Conservation (phyloP, 495 filamentous ascomycete genomes). For the Margaritispora aquatica region DNA sequence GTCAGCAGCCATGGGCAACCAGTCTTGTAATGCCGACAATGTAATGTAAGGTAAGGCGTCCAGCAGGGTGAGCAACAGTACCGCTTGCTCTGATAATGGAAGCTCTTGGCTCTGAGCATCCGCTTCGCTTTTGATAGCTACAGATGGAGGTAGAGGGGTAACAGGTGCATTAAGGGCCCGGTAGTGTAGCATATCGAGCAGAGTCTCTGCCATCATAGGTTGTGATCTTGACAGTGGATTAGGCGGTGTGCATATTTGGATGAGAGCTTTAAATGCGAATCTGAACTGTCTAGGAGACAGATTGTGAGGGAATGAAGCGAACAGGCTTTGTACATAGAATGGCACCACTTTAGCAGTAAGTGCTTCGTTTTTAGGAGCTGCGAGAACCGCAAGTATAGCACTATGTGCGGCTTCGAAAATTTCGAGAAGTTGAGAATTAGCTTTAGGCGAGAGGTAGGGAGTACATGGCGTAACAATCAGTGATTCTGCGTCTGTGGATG, state of each 20-base stretch:
- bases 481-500: constrained; percentile 58
- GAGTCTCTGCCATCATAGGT: constrained; percentile 66
- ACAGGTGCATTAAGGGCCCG: constrained; percentile 53
- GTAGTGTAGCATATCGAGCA: constrained; percentile 76
- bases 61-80: constrained; percentile 70
- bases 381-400: constrained; percentile 74
- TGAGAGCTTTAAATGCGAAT: constrained; percentile 83
- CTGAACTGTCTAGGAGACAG: constrained; percentile 88
- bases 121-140: constrained; percentile 22
- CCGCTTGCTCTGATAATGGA: constrained; percentile 71
- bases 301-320: constrained; percentile 75
- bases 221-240: constrained; percentile 63
- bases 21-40: constrained; percentile 64
- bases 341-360: constrained; percentile 70
- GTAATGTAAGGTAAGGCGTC: constrained; percentile 76
- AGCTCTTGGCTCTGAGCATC: constrained; percentile 28
- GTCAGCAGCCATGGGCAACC: constrained; percentile 65
- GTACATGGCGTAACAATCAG: constrained; percentile 68
- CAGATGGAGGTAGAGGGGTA: constrained; percentile 30
- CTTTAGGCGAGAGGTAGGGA: constrained; percentile 66
- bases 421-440: constrained; percentile 56
- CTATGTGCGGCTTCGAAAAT: constrained; percentile 93
- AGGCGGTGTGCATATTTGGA: constrained; percentile 81
- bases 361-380: constrained; percentile 67
- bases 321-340: constrained; percentile 80